Evolutionary conservation across 257 asterid genomes (phyloP), one percentile per base, ranked within the genome.

Genomic region (Solanum lignicaule): DNA sequence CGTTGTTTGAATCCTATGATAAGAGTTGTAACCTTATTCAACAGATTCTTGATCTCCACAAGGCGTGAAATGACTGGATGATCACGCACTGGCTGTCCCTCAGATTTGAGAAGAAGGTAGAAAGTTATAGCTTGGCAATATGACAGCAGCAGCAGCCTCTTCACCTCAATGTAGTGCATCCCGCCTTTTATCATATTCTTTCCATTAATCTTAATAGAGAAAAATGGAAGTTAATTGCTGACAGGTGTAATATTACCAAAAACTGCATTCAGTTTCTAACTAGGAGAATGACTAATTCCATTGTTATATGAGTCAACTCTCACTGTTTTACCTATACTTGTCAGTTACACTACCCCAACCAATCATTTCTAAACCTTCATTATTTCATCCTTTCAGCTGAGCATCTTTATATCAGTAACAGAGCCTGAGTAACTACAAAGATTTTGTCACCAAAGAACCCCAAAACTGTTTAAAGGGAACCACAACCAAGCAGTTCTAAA

Each of bases 51-150:
- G 84, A 96, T 95, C 94, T 95, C 98, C 90, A 94, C 98, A 48
- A 97, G 93, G 86, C 96, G 98, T 90, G 95, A 88, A 90, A 96
- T 90, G 87, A 97, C 98, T 86, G 99, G 99, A 93, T 96, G 99
- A 91, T 96, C 99, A 88, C 98, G 96, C 82, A 95, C 95, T 66
- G 95, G 95, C 43, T 89, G 96, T 84, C 99, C 99, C 92, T 97
- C 99, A 43, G 99, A 91, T 94, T 95, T 97, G 86, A 97, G 96
- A 88, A 97, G 99, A 79, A 97, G 99, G 89, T 95, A 97, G 89
- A 95, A 96, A 74, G 97, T 91, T 87, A 96, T 97, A 84, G 99
- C 96, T 90, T 97, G 99, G 93, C 98, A 95, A 91, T 90, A 97
- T 89, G 98, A 91, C 87, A 93, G 96, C 93, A 97, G 90, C 83